A percentile compares a stretch with the other conserved stretches of the same genome.
Evolutionary conservation across 495 filamentous ascomycete genomes (phyloP).

Genomic region (Lasiosphaeria hispida): DNA sequence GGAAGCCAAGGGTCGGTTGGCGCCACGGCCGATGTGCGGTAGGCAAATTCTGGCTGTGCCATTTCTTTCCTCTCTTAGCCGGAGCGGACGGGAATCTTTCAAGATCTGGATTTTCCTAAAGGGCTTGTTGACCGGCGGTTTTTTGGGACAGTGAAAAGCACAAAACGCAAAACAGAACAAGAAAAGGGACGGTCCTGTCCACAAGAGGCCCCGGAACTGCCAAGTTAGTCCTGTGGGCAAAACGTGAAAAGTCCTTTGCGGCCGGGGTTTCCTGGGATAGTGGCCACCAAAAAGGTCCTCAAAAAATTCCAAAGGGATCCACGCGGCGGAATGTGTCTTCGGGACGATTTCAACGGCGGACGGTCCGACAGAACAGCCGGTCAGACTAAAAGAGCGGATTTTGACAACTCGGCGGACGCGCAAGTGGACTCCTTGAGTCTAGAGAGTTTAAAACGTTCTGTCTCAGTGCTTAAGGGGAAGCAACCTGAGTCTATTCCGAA

Average conservation of each 20-base stretch:
- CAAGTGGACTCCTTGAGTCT: conserved; percentile 17
- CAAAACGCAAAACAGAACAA: conserved; percentile 25
- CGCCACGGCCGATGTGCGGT: conserved; percentile 37
- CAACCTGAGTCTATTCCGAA: conserved; percentile 4
- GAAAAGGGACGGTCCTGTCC: conserved; percentile 14
- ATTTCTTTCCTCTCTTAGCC: conserved; percentile 25
- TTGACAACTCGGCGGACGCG: conserved; percentile 18
- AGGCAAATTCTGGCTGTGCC: conserved; percentile 44
- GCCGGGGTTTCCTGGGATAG: conserved; percentile 32
- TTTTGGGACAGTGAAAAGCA: conserved; percentile 18
- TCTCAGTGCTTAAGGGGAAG: conserved; percentile 13
- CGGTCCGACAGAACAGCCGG: conserved; percentile 21
- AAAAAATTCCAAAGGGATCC: conserved; percentile 27
- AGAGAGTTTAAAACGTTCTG: neutral
- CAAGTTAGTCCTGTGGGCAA: conserved; percentile 23
- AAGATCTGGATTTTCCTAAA: conserved; percentile 14
- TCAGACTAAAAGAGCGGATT: conserved; percentile 20
- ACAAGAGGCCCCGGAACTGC: conserved; percentile 3
- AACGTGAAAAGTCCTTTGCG: conserved; percentile 28
- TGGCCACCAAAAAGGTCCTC: conserved; percentile 28
- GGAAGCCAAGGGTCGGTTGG: conserved; percentile 46
- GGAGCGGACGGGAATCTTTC: conserved; percentile 5
- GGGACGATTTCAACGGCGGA: conserved; percentile 17
- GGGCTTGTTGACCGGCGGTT: conserved; percentile 6
- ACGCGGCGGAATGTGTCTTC: conserved; percentile 33